Base-by-base conservation (phyloP, 2,329 filamentous ascomycete species). In the Blastomyces percursus region DNA sequence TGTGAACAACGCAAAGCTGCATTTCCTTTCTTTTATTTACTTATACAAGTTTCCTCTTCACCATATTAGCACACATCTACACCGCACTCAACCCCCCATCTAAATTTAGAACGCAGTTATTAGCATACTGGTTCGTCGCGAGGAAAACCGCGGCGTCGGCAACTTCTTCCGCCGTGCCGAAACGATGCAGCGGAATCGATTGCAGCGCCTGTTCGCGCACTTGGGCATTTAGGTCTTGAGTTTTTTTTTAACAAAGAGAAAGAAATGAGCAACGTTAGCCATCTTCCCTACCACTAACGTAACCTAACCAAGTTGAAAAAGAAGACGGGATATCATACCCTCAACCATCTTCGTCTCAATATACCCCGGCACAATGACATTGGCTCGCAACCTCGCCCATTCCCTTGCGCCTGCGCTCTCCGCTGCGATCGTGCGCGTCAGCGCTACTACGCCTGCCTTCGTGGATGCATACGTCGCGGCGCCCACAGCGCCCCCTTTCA, bases 81-180 rank as follows among this genome's bases (percentile, higher is more conserved):
- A 77, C 68, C 59, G 88, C 89, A 73, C 88, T 91, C 67, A 95
- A 74, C 1, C 91, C 91, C 19, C 91, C 91, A 74, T 96, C 91
- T 35, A 96, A 80, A 73, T 92, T 94, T 60, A 96, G 79, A 59
- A 92, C 81, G 73, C 90, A 94, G 67, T 95, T 95, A 73, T 93
- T 93, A 62, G 90, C 89, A 75, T 93, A 96, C 65, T 83, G 78
- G 73, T 94, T 96, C 56, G 81, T 81, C 38, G 84, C 87, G 19
- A 96, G 80, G 73, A 95, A 96, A 35, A 87, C 71, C 56, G 88
- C 89, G 61, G 91, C 90, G 70, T 92, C 86, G n/a, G 91, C 90
- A 40, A 95, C 84, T 73, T 96, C 91, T 32, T 83, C 79, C 8
- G 82, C 78, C 42, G 78, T 76, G 19, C 89, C 91, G 66, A 93